Base-by-base conservation (phyloP, 148 eudicot species). In the Tetragonia tetragonoides region DNA sequence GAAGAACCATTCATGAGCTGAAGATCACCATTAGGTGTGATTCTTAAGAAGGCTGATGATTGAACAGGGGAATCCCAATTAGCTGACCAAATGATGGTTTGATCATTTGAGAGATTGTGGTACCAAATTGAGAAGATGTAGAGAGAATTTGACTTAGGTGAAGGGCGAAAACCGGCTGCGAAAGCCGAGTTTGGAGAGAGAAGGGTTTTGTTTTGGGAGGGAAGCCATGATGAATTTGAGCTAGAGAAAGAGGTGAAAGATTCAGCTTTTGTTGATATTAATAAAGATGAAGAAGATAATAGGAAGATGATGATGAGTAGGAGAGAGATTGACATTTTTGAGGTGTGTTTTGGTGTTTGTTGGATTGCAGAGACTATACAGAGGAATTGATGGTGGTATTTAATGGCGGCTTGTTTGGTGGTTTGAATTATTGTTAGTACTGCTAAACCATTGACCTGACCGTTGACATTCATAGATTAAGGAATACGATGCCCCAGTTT, bases 121-220 rank as follows among this genome's bases (percentile, higher is more conserved):
- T 86, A 92, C 91, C 91, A 88, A 61, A 90, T 62, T 11, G 92
- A 86, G 87, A 92, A 92, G 67, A 57, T 77, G 84, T 47, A 88
- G 65, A 77, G 84, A 38, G 57, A 71, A 18, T 83, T 53, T 9
- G 88, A 73, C 28, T 54, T 65, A 46, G 81, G 75, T 47, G 61
- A 68, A 7, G 77, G 81, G 20, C 9, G 85, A 68, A 92, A 92
- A 0, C 97, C 92, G 41, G 93, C 92, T 20, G 93, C 79, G 66
- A 92, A 92, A 75, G 70, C 59, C 44, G 90, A 79, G 83, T 81
- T 82, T 28, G 85, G 85, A 44, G 97, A 92, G 34, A 86, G 11
- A 34, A 92, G 92, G 73, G 78, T 85, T 37, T 46, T 83, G 73
- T 86, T 86, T 12, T 85, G 86, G 14, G 80, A 39, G 1, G 92